Evolutionary conservation across 352 stramenopile genomes (phyloP).

Genomic region (Pythium aristosporum): DNA sequence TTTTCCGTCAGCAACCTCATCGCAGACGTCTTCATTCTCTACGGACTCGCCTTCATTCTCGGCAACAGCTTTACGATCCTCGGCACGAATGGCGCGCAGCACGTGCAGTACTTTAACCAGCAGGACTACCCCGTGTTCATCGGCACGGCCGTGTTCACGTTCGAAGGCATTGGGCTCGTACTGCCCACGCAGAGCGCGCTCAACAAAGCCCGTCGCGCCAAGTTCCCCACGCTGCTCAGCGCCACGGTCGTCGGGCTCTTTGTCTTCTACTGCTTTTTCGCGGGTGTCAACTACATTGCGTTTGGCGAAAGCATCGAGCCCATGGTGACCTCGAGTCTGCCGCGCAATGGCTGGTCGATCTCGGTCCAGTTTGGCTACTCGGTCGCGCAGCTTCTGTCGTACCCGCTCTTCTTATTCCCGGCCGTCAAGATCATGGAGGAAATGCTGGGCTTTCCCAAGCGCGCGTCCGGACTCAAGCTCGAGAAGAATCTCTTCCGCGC

Average conservation of each 20-base stretch:
- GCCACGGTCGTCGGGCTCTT: constrained; percentile 69
- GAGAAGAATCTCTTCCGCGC: constrained; percentile 76
- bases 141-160: constrained; percentile 77
- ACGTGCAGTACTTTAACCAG: constrained; percentile 69
- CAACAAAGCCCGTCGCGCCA: constrained; percentile 57
- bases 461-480: constrained; percentile 63
- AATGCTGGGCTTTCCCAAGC: constrained; percentile 70
- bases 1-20: constrained; percentile 86
- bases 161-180: constrained; percentile 81
- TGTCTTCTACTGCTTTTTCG: constrained; percentile 84
- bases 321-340: constrained; percentile 74
- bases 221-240: constrained; percentile 57
- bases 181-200: constrained; percentile 70
- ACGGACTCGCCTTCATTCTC: constrained; percentile 71
- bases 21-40: constrained; percentile 83
- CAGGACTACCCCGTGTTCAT: constrained; percentile 78
- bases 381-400: constrained; percentile 72
- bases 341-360: constrained; percentile 69
- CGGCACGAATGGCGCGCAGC: constrained; percentile 41
- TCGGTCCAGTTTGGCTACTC: constrained; percentile 81
- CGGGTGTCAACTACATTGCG: constrained; percentile 73
- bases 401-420: constrained; percentile 78
- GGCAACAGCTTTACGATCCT: constrained; percentile 73
- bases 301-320: constrained; percentile 63
- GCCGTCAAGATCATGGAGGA: constrained; percentile 85